Base-by-base conservation (phyloP, 164 flowering plant species). In the Taxillus chinensis region DNA sequence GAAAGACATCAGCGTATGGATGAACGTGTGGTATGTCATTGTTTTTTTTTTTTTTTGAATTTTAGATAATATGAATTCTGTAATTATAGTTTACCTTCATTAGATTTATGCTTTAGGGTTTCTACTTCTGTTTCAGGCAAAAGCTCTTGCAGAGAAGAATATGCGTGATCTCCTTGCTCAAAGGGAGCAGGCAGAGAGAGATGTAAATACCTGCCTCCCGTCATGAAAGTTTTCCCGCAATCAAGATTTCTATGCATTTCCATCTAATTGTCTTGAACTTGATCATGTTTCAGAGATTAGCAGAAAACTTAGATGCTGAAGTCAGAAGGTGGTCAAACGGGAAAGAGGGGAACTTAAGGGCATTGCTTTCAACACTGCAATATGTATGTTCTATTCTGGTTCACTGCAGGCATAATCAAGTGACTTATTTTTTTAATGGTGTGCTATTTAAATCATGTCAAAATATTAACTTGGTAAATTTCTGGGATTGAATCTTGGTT, bases 1-100 rank as follows among this genome's bases (percentile, higher is more conserved):
- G 95, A 89, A 71, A 87, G 99, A 70, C 83, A 87, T 70, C 84
- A 73, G 8, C 80, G 99, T 62, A 90, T 96, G 67, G 83, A 79
- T 62, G 96, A 86, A 62, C 96, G 96, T n/a, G 95, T 89, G 66
- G 99, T 93, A 83, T 62, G 85, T 76, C 8, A 55, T 38, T 17
- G 45, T 40, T 60, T 41, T 57, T 53, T 0, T 38, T 17, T 51
- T 40, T 60, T 41, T 57, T 53, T 0, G 5, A 8, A 5, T 38
- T 40, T 38, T 11, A 37, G n/a, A 17, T 45, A 42, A 8, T 41
- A 15, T 53, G 10, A 13, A 8, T 7, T 5, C 10, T 54, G 57
- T 17, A 9, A 8, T 14, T 54, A 5, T 4, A 17, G 17, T 7
- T 54, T 15, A 1, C 1, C 55, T n/a, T 52, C 55, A 52, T 5